Evolutionary conservation across 208 protist genomes (phyloP), one percentile per base, ranked within the genome.

Genomic region (Trypanosoma boissoni): DNA sequence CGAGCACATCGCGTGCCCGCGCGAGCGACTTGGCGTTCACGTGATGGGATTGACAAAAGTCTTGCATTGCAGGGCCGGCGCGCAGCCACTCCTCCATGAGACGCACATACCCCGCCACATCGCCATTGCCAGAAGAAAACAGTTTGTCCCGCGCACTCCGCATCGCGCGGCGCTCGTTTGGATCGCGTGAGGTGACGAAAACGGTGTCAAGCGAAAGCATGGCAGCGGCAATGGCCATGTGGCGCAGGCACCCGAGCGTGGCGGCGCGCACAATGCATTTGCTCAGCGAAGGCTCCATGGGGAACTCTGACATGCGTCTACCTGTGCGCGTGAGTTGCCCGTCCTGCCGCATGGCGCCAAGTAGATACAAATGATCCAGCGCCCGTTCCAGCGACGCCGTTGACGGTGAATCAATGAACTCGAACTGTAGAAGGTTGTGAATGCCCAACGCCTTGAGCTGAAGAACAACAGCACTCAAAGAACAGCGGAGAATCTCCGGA

Each of bases 301-400:
- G 98, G 65, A 99, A 99, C 71, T 99, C 97, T 3, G 97, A 76
- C 98, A 99, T 99, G 34, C 92, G 91, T n/a, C 82, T 49, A 0
- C 98, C 98, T 1, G 96, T 80, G 10, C 94, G 78, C 4, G 98
- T 99, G 0, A 99, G 80, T 1, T 96, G 71, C 14, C 98, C 98
- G 23, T 99, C 92, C 28, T 98, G 91, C 68, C 99, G 97, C 64
- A 99, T 89, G 0, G 98, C 98, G 9, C 98, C 98, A 2, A 99
- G 80, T 51, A 99, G 95, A 72, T 99, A 99, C 2, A 99, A 92
- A 26, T 99, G 88, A 67, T 98, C 94, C 10, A 97, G 74, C 18
- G 98, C 97, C 2, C 91, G 69, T 64, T 99, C 98, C 0, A 99
- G 78, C 3, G 98, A 98, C 58, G 98, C 94, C 0, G 93, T 88